phyloP scores from a whole-genome alignment of 75 land plant species.

The Pseudotsuga menziesii region DNA sequence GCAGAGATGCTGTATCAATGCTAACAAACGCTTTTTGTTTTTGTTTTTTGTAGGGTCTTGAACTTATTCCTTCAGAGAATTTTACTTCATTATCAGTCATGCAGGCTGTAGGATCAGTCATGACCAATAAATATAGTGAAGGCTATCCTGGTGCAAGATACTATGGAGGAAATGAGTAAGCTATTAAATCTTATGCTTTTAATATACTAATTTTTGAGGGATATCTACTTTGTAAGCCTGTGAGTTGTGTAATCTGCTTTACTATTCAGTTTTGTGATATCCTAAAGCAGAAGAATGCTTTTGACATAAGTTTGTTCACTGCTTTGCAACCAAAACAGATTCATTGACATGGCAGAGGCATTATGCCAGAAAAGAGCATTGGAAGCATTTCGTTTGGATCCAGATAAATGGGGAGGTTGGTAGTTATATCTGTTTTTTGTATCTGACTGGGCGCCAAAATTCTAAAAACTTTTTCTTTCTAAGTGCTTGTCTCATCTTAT shows the following conservation, averaged over 20 bases:
- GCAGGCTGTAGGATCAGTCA: conserved; percentile 58
- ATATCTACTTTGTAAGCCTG: neutral
- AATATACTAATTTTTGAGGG: neutral
- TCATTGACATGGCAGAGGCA: conserved; percentile 55
- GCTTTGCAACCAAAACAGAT: conserved; percentile 20
- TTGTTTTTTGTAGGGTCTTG: conserved; percentile 35
- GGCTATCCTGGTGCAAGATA: conserved; percentile 65
- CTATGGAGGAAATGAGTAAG: conserved; percentile 61
- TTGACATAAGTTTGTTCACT: neutral
- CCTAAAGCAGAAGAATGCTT: neutral
- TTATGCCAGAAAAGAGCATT: conserved; percentile 50
- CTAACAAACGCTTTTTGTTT: neutral
- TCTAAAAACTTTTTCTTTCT: neutral
- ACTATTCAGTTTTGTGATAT: neutral
- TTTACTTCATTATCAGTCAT: conserved; percentile 55
- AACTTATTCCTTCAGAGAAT: conserved; percentile 59
- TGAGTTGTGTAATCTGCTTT: neutral
- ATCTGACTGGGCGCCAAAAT: neutral
- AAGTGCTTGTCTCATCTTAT: neutral
- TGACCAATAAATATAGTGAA: conserved; percentile 62
- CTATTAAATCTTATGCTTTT: neutral
- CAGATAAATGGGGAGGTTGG: conserved; percentile 59
- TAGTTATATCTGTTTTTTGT: neutral
- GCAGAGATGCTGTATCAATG: no score
- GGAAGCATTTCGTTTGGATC: conserved; percentile 44